phyloP scores from a whole-genome alignment of 345 rosid genomes.

The Eucalyptus cloeziana region DNA sequence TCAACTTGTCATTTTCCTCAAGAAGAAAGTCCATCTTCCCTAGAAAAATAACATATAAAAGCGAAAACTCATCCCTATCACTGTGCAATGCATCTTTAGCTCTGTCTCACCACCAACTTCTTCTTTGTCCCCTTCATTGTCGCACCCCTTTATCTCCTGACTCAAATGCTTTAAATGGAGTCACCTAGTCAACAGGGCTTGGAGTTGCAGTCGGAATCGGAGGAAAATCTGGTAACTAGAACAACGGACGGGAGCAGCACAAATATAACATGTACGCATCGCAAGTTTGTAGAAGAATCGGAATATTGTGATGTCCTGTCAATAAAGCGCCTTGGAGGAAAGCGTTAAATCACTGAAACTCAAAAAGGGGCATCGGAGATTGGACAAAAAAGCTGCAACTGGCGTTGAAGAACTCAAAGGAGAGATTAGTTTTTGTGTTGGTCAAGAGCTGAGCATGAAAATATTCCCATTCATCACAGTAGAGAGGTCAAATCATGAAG shows the following conservation, averaged over 20 bases:
- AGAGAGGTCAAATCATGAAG: background rate
- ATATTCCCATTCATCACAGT: background rate
- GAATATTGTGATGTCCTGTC: background rate
- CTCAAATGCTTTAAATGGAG: background rate
- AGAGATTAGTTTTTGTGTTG: background rate
- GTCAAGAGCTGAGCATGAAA: background rate
- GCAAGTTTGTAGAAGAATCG: background rate
- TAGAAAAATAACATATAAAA: background rate
- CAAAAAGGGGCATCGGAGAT: background rate
- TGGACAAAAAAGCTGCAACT: background rate
- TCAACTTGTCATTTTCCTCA: background rate
- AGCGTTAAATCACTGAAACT: background rate
- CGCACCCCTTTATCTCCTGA: background rate
- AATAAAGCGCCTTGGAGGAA: background rate
- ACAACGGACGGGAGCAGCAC: background rate
- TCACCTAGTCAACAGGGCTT: background rate
- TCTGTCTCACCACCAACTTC: background rate
- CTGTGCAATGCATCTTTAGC: background rate
- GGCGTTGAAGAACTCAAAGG: background rate
- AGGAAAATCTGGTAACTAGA: background rate
- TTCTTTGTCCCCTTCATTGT: slow-evolving; percentile 1
- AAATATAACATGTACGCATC: background rate
- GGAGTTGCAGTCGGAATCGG: background rate
- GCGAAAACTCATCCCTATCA: background rate
- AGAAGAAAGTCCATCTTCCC: background rate